These are phyloP conservation scores for Neurospora sp. DNA, from an alignment of 495 filamentous ascomycete genomes.

Conservation along the genomic window DNA sequence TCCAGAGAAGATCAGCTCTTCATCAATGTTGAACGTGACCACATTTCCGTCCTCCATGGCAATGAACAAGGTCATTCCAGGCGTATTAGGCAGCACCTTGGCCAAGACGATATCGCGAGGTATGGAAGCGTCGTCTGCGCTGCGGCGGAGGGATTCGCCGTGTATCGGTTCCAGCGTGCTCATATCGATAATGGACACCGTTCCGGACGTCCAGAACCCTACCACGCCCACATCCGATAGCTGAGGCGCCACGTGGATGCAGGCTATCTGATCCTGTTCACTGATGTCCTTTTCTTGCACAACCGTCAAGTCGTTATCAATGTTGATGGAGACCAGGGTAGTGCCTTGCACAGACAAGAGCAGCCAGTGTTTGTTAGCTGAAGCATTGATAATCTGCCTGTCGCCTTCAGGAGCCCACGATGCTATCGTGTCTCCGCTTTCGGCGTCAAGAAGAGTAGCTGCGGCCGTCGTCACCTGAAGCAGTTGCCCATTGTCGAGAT, in stretches of 20 bases:
- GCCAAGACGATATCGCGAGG: constrained; percentile 75
- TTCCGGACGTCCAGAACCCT: constrained; percentile 74
- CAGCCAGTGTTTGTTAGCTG: constrained; percentile 56
- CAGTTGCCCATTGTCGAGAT: constrained; percentile 50
- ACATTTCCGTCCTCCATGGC: constrained; percentile 95
- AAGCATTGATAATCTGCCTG: constrained; percentile 64
- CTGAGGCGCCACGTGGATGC: constrained; percentile 49
- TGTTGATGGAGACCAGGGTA: constrained; percentile 53
- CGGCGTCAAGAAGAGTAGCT: constrained; percentile 55
- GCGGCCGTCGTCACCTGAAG: constrained; percentile 67
- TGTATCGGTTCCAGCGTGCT: constrained; percentile 47
- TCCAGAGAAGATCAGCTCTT: constrained; percentile 49
- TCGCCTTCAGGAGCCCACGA: constrained; percentile 54
- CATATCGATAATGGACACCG: constrained; percentile 60
- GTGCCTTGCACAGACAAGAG: constrained; percentile 67
- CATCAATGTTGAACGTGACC: constrained; percentile 69
- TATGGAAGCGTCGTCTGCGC: constrained; percentile 58
- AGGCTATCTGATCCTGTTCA: constrained; percentile 67
- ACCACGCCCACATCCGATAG: constrained; percentile 51
- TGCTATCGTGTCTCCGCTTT: constrained; percentile 55
- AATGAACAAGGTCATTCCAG: constrained; percentile 67
- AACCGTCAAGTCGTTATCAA: constrained; percentile 47
- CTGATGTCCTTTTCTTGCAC: constrained; percentile 49
- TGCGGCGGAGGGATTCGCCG: constrained; percentile 37
- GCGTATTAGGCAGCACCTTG: constrained; percentile 48